Conservation (phyloP, 2,329 filamentous ascomycete genomes). For the Lojkania enalia region DNA sequence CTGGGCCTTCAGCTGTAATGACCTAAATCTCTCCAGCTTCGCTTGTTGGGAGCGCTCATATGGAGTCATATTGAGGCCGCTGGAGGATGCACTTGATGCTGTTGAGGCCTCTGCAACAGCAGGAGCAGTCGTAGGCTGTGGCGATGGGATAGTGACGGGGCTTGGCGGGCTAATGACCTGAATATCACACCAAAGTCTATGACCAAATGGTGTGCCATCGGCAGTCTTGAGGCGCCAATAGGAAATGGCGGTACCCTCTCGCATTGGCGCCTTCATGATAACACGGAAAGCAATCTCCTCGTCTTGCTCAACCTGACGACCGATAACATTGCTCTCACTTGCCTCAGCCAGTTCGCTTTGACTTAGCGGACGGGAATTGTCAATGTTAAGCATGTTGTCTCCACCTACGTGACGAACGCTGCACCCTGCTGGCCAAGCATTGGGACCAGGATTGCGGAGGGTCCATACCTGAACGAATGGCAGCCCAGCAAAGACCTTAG, state of each 20-base stretch:
- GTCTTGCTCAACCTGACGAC: slow-evolving; percentile 69
- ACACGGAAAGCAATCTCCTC: slow-evolving; percentile 81
- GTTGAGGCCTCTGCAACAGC: slow-evolving; percentile 3
- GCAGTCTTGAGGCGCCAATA: slow-evolving; percentile 93
- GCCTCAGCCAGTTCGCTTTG: slow-evolving; percentile 75
- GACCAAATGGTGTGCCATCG: slow-evolving; percentile 81
- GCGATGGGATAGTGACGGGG: slow-evolving; percentile 12
- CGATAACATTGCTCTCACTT: slow-evolving; percentile 79
- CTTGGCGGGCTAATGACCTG: slow-evolving; percentile 56
- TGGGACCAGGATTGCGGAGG: slow-evolving; percentile 78
- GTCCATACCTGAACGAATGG: slow-evolving; percentile 91
- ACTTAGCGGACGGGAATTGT: slow-evolving; percentile 77
- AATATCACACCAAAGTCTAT: slow-evolving; percentile 94
- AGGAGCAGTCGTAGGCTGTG: slow-evolving; percentile 6
- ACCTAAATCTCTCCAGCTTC: slow-evolving; percentile 28
- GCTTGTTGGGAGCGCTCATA: slow-evolving; percentile 32
- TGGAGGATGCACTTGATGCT: slow-evolving; percentile 19
- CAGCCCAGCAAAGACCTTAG: slow-evolving; percentile 67
- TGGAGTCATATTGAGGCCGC: slow-evolving; percentile 7
- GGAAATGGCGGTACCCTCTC: slow-evolving; percentile 80
- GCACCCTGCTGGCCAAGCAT: slow-evolving; percentile 84
- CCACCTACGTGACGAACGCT: slow-evolving; percentile 90
- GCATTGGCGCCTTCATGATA: slow-evolving; percentile 76
- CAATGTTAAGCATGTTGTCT: slow-evolving; percentile 93
- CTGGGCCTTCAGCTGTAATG: slow-evolving; percentile 15